These are phyloP conservation scores for Musa itinerans DNA, from an alignment of 176 grass and related monocot genomes.

Conservation along the genomic window DNA sequence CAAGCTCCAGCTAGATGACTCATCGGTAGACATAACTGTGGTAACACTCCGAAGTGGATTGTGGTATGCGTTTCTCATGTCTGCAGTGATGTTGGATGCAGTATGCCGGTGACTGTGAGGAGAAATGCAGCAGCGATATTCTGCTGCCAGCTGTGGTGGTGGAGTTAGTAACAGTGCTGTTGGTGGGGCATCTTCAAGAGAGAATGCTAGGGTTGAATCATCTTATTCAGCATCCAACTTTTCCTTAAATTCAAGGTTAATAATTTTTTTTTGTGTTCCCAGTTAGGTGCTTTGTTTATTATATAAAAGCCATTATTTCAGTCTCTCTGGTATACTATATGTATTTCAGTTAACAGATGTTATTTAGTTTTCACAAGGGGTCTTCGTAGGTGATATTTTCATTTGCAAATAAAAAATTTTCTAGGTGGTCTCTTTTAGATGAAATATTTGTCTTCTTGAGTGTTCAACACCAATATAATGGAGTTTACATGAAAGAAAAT, in stretches of 20 bases:
- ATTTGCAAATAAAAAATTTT: not conserved
- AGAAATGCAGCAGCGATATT: constrained; percentile 68
- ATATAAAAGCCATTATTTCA: not conserved
- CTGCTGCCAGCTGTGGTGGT: constrained; percentile 40
- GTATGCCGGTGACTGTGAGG: constrained; percentile 41
- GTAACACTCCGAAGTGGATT: not conserved
- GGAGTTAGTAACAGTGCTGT: constrained; percentile 27
- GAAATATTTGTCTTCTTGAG: not conserved
- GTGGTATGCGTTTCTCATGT: not conserved
- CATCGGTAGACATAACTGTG: not conserved
- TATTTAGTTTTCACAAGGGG: not conserved
- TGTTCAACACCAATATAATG: not conserved
- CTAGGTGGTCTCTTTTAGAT: not conserved
- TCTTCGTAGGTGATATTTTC: not conserved
- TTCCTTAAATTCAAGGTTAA: constrained; percentile 61
- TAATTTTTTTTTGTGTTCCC: not conserved
- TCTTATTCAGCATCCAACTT: constrained; percentile 51
- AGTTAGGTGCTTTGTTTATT: not conserved
- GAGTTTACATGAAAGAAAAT: not conserved
- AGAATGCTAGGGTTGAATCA: constrained; percentile 48
- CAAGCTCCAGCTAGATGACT: not conserved
- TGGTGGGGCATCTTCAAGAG: constrained; percentile 27
- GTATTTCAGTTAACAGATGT: not conserved
- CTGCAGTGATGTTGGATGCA: constrained; percentile 28
- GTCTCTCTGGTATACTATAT: not conserved